Evolutionary conservation across 495 filamentous ascomycete species (phyloP).

Genomic region (Aspergillus taichungensis): DNA sequence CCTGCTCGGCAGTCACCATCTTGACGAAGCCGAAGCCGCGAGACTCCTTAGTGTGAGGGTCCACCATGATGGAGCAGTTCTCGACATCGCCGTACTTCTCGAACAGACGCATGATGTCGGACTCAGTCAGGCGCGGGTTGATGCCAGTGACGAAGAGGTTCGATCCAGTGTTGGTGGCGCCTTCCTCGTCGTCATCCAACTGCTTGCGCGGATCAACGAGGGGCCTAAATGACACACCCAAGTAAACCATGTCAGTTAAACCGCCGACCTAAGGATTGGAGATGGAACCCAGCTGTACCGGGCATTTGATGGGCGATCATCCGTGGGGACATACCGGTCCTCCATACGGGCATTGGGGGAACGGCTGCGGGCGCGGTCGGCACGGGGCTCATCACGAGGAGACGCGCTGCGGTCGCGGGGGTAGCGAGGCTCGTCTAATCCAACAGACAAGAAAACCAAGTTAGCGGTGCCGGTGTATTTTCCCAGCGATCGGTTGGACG

Average conservation of each 20-base stretch:
- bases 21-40: constrained; percentile 99
- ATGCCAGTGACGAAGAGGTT: constrained; percentile 99
- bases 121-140: constrained; percentile 84
- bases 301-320: background rate
- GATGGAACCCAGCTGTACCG: too few species aligned
- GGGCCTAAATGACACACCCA: constrained; percentile 7
- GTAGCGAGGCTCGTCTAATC: constrained; percentile 69
- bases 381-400: constrained; percentile 67
- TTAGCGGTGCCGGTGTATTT: constrained; percentile 15
- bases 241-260: constrained; percentile 3
- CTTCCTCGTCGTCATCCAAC: constrained; percentile 65
- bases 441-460: constrained; percentile 7
- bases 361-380: constrained; percentile 66
- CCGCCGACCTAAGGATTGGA: too few species aligned
- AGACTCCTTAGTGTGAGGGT: constrained; percentile 95
- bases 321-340: constrained; percentile 55
- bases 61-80: constrained; percentile 99
- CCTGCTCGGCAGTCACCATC: constrained; percentile 88
- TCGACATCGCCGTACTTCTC: constrained; percentile 98
- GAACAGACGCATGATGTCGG: constrained; percentile 87
- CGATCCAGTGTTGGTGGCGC: constrained; percentile 81
- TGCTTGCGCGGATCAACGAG: constrained; percentile 37
- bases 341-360: constrained; percentile 61
- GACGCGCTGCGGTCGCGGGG: constrained; percentile 89
- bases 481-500: constrained; percentile 7